Base-by-base conservation (phyloP, 805 yeast genomes). In the Tetrapisispora pingtungensis region DNA sequence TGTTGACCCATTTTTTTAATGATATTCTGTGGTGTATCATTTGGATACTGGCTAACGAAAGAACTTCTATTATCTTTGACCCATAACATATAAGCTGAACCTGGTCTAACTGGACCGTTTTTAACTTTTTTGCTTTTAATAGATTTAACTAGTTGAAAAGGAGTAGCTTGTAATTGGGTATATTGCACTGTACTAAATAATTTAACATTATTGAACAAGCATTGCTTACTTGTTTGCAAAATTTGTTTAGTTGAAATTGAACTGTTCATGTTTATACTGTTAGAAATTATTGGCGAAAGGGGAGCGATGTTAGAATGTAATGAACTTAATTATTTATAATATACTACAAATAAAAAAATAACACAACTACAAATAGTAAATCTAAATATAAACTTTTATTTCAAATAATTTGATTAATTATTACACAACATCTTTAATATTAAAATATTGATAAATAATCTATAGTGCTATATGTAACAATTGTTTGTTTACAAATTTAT, bases 1-100 rank as follows among this genome's bases (percentile, higher is more conserved):
- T 75, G 76, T 63, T 81, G 84, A 63, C 95, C 95, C 55, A 84
- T 78, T 45, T 81, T 61, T 66, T 78, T 84, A 13, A 58, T 56
- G 12, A 66, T n/a, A 19, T 65, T 68, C 17, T 53, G 51, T 7
- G 50, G 49, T 20, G 46, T 49, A 32, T 51, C 44, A 33, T 50
- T 46, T 15, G 62, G 62, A 43, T 52, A 30, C 35, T 51, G 48
- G 13, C 46, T 36, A n/a, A 45, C 42, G 7, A 55, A 39, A 19
- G 46, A 33, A 12, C 38, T 35, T 49, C 59, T 52, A 8, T 46
- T 46, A n/a, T 45, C 45, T 33, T 46, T 49, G 17, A 48, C 49
- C 41, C 39, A 58, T 18, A 53, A 37, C 22, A 59, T 46, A 39
- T 52, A 58, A 4, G 64, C 57, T 33, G 60, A 49, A 18, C 53